These are phyloP conservation scores for Fusarium torreyae DNA, from an alignment of 2,329 filamentous ascomycete genomes.

Conservation along the genomic window DNA sequence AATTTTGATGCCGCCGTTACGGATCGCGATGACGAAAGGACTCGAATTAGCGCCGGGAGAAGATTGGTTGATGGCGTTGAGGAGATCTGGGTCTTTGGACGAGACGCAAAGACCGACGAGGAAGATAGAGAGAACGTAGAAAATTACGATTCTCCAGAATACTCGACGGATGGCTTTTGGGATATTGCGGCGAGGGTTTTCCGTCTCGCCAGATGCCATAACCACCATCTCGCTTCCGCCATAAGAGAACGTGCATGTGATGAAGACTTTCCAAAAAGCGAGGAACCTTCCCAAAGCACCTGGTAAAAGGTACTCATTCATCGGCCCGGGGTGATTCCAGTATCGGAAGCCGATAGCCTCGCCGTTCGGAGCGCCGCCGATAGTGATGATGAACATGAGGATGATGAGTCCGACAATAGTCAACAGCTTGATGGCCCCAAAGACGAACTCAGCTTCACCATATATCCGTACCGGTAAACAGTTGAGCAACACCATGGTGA, in stretches of 20 bases:
- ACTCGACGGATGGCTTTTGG: conserved; percentile 72
- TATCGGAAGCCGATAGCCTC: conserved; percentile 61
- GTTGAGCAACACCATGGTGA: conserved; percentile 31
- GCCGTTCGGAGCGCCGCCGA: conserved; percentile 68
- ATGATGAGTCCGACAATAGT: conserved; percentile 72
- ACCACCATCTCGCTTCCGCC: conserved; percentile 74
- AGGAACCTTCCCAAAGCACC: conserved; percentile 69
- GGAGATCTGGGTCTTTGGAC: conserved; percentile 74
- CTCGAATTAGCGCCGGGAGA: conserved; percentile 58
- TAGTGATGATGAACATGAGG: conserved; percentile 61
- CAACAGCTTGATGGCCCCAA: conserved; percentile 72
- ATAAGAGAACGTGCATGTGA: conserved; percentile 73
- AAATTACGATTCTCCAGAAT: conserved; percentile 73
- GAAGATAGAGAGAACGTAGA: conserved; percentile 75
- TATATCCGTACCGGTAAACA: conserved; percentile 31
- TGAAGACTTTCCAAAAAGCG: conserved; percentile 70
- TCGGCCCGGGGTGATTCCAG: conserved; percentile 60
- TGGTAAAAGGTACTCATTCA: conserved; percentile 64
- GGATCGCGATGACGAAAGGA: conserved; percentile 78
- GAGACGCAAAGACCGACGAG: conserved; percentile 75
- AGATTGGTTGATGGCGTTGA: conserved; percentile 69
- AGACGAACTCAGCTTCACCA: conserved; percentile 74
- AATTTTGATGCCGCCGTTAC: conserved; percentile 73
- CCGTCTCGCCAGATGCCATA: conserved; percentile 64
- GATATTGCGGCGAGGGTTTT: conserved; percentile 16